Conservation (phyloP, 163 green algal genomes). For the Volvox carteri region DNA sequence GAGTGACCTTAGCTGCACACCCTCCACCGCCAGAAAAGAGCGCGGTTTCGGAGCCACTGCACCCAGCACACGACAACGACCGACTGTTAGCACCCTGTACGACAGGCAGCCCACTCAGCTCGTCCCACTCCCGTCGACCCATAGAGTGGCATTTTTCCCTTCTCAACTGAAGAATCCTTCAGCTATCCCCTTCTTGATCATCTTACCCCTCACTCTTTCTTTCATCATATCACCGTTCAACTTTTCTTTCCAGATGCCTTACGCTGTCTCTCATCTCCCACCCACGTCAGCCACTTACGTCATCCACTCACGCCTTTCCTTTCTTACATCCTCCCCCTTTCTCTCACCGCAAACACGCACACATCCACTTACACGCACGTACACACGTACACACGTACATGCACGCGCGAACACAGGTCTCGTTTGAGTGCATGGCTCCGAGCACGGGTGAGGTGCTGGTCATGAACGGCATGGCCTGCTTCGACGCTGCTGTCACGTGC, state of each 20-base stretch:
- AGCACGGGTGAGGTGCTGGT: not conserved
- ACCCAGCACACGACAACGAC: too few relatives aligned
- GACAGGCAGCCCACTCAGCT: too few relatives aligned
- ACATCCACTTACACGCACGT: not conserved
- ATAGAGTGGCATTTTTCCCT: too few relatives aligned
- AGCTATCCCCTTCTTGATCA: too few relatives aligned
- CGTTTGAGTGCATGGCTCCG: conserved; percentile 3
- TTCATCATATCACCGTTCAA: too few relatives aligned
- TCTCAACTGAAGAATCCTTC: too few relatives aligned
- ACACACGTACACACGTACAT: not conserved
- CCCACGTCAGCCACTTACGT: not conserved
- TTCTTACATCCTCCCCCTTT: too few relatives aligned
- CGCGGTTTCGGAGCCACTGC: too few relatives aligned
- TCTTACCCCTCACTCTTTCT: too few relatives aligned
- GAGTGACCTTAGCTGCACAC: not conserved
- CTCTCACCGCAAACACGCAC: not conserved
- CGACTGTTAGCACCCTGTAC: too few relatives aligned
- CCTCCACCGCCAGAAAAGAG: too few relatives aligned
- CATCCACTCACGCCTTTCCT: not conserved
- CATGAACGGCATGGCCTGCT: conserved; percentile 15
- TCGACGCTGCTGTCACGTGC: conserved; percentile 6
- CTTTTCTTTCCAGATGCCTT: not conserved
- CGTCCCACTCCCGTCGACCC: too few relatives aligned
- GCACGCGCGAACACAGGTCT: not conserved
- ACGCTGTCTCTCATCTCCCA: not conserved